Evolutionary conservation across 176 grass and related monocot species (phyloP).

Genomic region (Oryza brachyantha): DNA sequence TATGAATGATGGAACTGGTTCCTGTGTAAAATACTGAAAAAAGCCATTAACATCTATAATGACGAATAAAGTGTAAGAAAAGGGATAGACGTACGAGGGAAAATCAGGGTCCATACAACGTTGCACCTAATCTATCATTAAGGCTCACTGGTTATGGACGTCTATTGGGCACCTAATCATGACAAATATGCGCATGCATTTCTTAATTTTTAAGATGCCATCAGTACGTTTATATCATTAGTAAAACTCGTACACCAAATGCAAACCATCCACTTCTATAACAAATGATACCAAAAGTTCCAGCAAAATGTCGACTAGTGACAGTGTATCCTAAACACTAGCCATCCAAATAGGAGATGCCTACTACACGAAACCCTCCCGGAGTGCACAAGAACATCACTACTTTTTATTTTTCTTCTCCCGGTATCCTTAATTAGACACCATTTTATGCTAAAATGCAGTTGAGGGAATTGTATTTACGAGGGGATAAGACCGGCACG

Average conservation of each 20-base stretch:
- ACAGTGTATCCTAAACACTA: background rate
- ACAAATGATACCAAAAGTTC: background rate
- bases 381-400: too few species aligned
- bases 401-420: too few species aligned
- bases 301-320: background rate
- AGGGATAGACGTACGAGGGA: background rate
- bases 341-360: background rate
- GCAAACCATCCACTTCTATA: background rate
- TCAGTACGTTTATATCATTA: background rate
- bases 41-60: background rate
- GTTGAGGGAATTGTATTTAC: background rate
- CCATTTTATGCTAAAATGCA: background rate
- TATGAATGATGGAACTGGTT: background rate
- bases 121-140: constrained; percentile 28
- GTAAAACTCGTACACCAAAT: background rate
- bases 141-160: background rate
- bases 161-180: constrained; percentile 28
- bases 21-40: background rate
- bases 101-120: background rate
- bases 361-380: background rate
- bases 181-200: constrained; percentile 22
- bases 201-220: constrained; percentile 13
- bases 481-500: background rate
- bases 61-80: background rate
- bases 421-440: background rate